Percentiles rank a stretch among this genome's conserved stretches.
These are phyloP conservation scores for Scheffersomyces segobiensis DNA, from an alignment of 1,139 yeast genomes.

Conservation along the genomic window DNA sequence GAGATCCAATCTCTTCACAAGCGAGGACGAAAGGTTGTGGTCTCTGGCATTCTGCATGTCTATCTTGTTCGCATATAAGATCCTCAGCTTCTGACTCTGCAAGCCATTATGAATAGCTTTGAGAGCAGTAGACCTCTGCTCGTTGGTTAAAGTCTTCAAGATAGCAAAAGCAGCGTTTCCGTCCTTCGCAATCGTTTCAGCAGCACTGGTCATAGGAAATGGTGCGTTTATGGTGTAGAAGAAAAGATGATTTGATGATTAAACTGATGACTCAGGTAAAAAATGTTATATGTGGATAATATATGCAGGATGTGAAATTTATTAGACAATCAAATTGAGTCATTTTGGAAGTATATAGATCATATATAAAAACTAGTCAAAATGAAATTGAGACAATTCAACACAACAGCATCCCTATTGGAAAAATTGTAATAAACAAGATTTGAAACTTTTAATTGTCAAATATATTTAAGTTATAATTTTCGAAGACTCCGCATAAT, in stretches of 20 bases:
- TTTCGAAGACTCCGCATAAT: not conserved
- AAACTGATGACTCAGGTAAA: not conserved
- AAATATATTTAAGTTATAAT: not conserved
- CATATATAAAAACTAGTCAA: too few species aligned
- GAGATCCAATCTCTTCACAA: constrained; percentile 82
- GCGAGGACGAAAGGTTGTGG: constrained; percentile 61
- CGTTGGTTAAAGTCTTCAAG: constrained; percentile 73
- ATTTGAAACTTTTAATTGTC: not conserved
- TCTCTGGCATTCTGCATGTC: constrained; percentile 73
- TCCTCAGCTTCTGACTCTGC: constrained; percentile 53
- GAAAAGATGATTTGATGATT: not conserved
- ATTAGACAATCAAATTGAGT: not conserved
- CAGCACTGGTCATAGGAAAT: constrained; percentile 18
- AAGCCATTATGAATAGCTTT: constrained; percentile 71
- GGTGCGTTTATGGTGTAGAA: not conserved
- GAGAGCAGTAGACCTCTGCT: constrained; percentile 72
- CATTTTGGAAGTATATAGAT: not conserved
- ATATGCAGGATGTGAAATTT: not conserved
- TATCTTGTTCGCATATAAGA: constrained; percentile 67
- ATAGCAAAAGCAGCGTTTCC: constrained; percentile 80
- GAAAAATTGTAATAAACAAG: too few species aligned
- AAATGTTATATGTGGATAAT: not conserved
- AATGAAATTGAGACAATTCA: not conserved
- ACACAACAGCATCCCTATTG: not conserved
- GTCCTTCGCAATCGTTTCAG: constrained; percentile 73